Evolutionary conservation across 345 rosid species (phyloP).

Genomic region (Viola odorata): DNA sequence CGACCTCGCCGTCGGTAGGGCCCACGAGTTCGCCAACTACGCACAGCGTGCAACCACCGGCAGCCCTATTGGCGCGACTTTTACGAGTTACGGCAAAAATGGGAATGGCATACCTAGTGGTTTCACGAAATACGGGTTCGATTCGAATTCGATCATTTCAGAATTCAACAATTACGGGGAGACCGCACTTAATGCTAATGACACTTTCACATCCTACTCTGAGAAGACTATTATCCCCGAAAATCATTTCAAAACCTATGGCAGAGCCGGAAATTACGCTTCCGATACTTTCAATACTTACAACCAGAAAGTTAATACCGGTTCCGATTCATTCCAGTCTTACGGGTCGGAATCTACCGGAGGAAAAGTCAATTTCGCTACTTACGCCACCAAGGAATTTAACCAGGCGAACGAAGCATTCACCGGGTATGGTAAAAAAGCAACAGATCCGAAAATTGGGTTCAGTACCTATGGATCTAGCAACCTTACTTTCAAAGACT

Average conservation of each 20-base stretch:
- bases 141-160: conserved; percentile 50
- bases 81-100: conserved; percentile 45
- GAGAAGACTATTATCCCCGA: conserved; percentile 43
- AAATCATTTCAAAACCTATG: conserved; percentile 59
- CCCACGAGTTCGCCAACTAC: conserved; percentile 33
- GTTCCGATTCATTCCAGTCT: conserved; percentile 57
- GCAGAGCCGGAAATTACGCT: conserved; percentile 35
- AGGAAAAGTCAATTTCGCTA: conserved; percentile 37
- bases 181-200: conserved; percentile 41
- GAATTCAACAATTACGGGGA: conserved; percentile 55
- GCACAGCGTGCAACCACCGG: conserved; percentile 34
- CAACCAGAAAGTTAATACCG: conserved; percentile 44
- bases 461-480: conserved; percentile 46
- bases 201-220: conserved; percentile 58
- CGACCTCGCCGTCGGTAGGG: conserved; percentile 34
- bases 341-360: conserved; percentile 52
- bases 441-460: conserved; percentile 25
- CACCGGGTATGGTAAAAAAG: conserved; percentile 50
- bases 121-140: conserved; percentile 42
- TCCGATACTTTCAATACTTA: background rate
- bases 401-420: conserved; percentile 53
- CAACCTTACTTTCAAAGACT: conserved; percentile 47
- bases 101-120: conserved; percentile 47
- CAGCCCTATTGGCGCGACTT: conserved; percentile 41
- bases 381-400: conserved; percentile 47